Evolutionary conservation across 2,329 filamentous ascomycete genomes (phyloP).

Genomic region (Xylaria sp.): DNA sequence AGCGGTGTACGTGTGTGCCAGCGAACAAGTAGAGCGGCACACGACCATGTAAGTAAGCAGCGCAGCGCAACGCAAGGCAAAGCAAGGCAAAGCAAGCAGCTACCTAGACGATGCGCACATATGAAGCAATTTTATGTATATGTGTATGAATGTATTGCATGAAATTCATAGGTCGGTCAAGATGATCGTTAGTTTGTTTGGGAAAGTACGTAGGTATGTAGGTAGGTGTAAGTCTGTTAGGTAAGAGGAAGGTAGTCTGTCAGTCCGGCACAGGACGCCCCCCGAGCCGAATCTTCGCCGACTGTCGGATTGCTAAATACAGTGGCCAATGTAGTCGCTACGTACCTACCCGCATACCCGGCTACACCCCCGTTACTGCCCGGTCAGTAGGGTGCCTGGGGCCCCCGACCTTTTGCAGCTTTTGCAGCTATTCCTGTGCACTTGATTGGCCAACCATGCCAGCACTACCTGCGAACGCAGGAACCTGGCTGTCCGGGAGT

Average conservation of each 20-base stretch:
- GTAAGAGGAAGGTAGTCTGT: too few species aligned
- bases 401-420: not conserved
- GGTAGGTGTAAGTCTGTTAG: too few species aligned
- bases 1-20: constrained; percentile 21
- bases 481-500: not conserved
- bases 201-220: not conserved
- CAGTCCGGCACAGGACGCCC: constrained; percentile 4
- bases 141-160: not conserved
- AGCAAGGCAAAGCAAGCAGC: not conserved
- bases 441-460: not conserved
- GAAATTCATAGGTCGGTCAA: not conserved
- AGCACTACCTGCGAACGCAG: not conserved
- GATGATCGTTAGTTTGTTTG: not conserved
- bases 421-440: not conserved
- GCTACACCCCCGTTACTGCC: not conserved
- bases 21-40: not conserved
- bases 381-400: not conserved
- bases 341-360: not conserved
- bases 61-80: not conserved
- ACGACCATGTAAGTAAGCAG: not conserved
- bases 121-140: not conserved
- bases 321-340: constrained; percentile 9
- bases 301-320: constrained; percentile 27
- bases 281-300: constrained; percentile 29
- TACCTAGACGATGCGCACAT: not conserved